Evolutionary conservation across 1,284 basidiomycete species (phyloP), one percentile per base, ranked within the genome.

Genomic region (Cryptococcus neoformans): DNA sequence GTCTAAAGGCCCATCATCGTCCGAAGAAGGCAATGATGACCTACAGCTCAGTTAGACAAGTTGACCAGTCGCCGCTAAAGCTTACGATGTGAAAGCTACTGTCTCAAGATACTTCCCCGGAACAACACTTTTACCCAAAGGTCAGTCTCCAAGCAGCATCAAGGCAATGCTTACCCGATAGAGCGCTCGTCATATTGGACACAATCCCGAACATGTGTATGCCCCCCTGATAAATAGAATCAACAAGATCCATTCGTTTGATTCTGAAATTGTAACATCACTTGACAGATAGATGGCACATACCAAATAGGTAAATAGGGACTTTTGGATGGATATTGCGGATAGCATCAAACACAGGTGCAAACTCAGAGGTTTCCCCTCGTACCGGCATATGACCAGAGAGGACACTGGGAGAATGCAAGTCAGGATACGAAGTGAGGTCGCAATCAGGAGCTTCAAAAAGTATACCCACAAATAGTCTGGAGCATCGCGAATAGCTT

Each of bases 81-180:
- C 71, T 55, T 49, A 77, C 69, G 75, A 77, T 4, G 76, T 71
- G 79, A 63, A 70, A 80, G 88, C 89, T 56, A 92, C 80, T 6
- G 90, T 92, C 77, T 93, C 90, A 85, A 92, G 87, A 73, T 91
- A 93, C 28, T 88, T 81, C 47, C 90, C 90, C 54, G 88, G 89
- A 64, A 90, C 88, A 40, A 92, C 76, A 1, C 28, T 28, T 28
- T 28, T 28, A 28, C 4, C 28, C 28, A 28, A 28, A 28, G 28
- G 28, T 28, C 28, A 28, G 28, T 28, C 4, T 28, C 3, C 28
- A 28, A 28, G 28, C 28, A 28, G 28, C 28, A 28, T 28, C 28
- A 3, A 28, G 3, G 28, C 28, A 4, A 28, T 3, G 4, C 28
- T 28, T 28, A 28, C 28, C 64, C 68, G 21, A 79, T 77, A 9